Percentiles rank a stretch among this genome's conserved stretches.
Evolutionary conservation across 768 basidiomycete species (phyloP).

Genomic region (Cystobasidium ongulense): DNA sequence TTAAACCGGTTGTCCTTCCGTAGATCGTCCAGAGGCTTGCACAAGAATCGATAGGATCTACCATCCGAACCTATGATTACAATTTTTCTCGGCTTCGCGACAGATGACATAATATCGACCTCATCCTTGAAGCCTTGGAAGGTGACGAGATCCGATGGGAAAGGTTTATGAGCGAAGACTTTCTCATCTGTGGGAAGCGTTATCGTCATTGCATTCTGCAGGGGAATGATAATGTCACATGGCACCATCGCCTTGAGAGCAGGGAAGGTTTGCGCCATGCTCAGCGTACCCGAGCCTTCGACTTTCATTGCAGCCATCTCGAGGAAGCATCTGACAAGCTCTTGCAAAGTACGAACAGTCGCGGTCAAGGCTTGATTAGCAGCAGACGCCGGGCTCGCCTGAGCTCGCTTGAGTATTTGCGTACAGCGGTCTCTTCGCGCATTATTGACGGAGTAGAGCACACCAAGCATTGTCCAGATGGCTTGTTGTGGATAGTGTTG

Average conservation of each 20-base stretch:
- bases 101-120: conserved; percentile 79
- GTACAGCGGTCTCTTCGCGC: conserved; percentile 58
- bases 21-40: conserved; percentile 94
- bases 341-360: neutral
- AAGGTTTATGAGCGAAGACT: conserved; percentile 60
- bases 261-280: conserved; percentile 55
- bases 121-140: conserved; percentile 74
- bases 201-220: conserved; percentile 85
- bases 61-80: conserved; percentile 75
- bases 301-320: conserved; percentile 53
- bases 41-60: conserved; percentile 76
- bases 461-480: conserved; percentile 83
- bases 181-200: conserved; percentile 64
- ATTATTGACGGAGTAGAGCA: conserved; percentile 69
- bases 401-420: conserved; percentile 41
- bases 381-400: neutral
- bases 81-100: conserved; percentile 85
- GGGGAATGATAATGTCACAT: conserved; percentile 70
- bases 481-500: conserved; percentile 78
- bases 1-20: conserved; percentile 93
- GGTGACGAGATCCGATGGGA: conserved; percentile 64
- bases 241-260: conserved; percentile 55
- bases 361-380: neutral
- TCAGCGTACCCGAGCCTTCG: conserved; percentile 43
- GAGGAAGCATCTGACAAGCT: conserved; percentile 48